phyloP scores from a whole-genome alignment of 495 filamentous ascomycete species.

The Penicillium bovifimosum region DNA sequence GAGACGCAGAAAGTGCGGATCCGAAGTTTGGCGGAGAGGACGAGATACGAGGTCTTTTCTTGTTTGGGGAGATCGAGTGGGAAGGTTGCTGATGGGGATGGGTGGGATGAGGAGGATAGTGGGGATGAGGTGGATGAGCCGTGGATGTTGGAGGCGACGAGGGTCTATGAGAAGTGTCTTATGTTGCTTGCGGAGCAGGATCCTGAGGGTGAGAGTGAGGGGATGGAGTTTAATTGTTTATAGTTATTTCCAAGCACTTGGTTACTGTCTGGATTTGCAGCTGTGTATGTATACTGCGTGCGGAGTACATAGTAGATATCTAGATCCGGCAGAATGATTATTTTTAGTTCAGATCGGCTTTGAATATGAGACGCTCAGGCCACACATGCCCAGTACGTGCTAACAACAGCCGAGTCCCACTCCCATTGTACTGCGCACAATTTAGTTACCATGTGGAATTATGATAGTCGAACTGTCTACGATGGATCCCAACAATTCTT shows the following conservation, averaged over 20 bases:
- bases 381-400: not conserved
- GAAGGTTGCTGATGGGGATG: slow-evolving; percentile 29
- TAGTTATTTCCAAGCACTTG: not conserved
- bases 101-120: slow-evolving; percentile 32
- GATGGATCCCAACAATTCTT: not conserved
- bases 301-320: no score
- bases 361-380: not conserved
- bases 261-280: no score
- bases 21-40: slow-evolving; percentile 64
- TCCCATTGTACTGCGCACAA: no score
- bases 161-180: slow-evolving; percentile 74
- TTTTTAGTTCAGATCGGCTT: not conserved
- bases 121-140: slow-evolving; percentile 22
- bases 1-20: slow-evolving; percentile 77
- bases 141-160: slow-evolving; percentile 64
- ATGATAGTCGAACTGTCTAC: no score
- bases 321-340: no score
- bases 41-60: slow-evolving; percentile 47
- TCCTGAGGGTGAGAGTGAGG: slow-evolving; percentile 19
- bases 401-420: not conserved
- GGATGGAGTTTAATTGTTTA: not conserved
- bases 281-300: no score
- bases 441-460: no score
- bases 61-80: slow-evolving; percentile 38
- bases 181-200: slow-evolving; percentile 61